Conservation (phyloP, 495 filamentous ascomycete genomes). For the Podospora didyma region DNA sequence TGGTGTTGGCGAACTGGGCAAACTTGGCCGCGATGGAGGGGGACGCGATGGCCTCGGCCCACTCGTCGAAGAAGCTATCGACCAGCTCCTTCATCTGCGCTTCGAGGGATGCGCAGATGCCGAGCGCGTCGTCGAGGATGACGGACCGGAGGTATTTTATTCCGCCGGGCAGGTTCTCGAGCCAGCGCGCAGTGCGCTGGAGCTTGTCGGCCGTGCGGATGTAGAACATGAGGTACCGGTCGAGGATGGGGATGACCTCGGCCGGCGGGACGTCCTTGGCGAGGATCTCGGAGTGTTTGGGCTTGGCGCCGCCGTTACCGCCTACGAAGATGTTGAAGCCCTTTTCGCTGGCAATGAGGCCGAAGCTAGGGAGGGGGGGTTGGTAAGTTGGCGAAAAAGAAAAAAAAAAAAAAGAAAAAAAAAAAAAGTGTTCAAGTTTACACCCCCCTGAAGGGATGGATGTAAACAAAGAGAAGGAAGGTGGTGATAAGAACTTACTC, state of each 20-base stretch:
- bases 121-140: conserved; percentile 83
- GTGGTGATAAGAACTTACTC: too few relatives aligned
- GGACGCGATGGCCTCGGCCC: conserved; percentile 78
- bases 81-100: conserved; percentile 87
- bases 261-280: conserved; percentile 86
- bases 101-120: conserved; percentile 83
- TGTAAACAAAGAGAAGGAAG: too few relatives aligned
- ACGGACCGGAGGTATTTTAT: conserved; percentile 82
- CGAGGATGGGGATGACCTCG: conserved; percentile 80
- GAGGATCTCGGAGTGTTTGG: conserved; percentile 80
- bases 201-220: conserved; percentile 95
- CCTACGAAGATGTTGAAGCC: conserved; percentile 94
- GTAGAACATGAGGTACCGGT: conserved; percentile 94
- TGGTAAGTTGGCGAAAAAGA: conserved; percentile 10
- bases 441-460: too few relatives aligned
- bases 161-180: conserved; percentile 83
- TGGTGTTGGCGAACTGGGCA: conserved; percentile 84
- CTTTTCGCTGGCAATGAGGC: conserved; percentile 90
- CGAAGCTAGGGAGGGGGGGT: conserved; percentile 56
- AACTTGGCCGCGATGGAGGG: conserved; percentile 69
- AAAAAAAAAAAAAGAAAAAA: neutral
- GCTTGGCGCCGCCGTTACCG: conserved; percentile 89
- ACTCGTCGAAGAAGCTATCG: conserved; percentile 89
- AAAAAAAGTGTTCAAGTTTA: too few relatives aligned
- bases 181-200: conserved; percentile 89